Evolutionary conservation across 345 rosid genomes (phyloP), one percentile per base, ranked within the genome.

Genomic region (Clarkia xantiana): DNA sequence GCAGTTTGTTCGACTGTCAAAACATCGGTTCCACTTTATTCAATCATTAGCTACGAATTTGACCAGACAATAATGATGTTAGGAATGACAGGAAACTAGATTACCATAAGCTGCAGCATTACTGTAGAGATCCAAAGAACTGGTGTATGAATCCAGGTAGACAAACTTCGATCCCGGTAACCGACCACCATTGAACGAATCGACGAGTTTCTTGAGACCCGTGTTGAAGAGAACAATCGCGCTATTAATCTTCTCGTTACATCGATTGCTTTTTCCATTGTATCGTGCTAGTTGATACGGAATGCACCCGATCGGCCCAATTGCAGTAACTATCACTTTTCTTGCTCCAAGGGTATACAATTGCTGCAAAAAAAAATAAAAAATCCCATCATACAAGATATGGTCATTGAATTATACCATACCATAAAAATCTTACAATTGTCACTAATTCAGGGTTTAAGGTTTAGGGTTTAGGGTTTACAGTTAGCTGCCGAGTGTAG

Each of bases 261-360:
- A 89, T 3, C 80, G 64, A 54, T 63, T 78, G 47, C 64, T 71
- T 61, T 67, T 78, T 1, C 74, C 68, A 22, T 58, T 69, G 19
- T 70, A 82, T 16, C 95, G 52, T 10, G 97, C 95, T 1, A 89
- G 82, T 62, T 89, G 65, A 56, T 85, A 89, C 1, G 97, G 95
- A 55, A 89, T 89, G 79, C 97, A 85, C 0, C 95, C 97, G 8
- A 89, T 82, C 60, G 73, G 86, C 15, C 97, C 97, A 7, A 89
- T 66, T 36, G 68, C 80, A 0, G 82, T 78, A 41, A 85, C 87
- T 0, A 89, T 74, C 61, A 89, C 71, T 64, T 85, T 89, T 10
- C 90, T 66, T 2, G 86, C 94, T 53, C 97, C 97, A 59, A 70
- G 52, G 47, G 58, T 48, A 42, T 85, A 70, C 29, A 82, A 18